Evolutionary conservation across 1,284 basidiomycete genomes (phyloP).

Genomic region (Melampsora occidentalis): DNA sequence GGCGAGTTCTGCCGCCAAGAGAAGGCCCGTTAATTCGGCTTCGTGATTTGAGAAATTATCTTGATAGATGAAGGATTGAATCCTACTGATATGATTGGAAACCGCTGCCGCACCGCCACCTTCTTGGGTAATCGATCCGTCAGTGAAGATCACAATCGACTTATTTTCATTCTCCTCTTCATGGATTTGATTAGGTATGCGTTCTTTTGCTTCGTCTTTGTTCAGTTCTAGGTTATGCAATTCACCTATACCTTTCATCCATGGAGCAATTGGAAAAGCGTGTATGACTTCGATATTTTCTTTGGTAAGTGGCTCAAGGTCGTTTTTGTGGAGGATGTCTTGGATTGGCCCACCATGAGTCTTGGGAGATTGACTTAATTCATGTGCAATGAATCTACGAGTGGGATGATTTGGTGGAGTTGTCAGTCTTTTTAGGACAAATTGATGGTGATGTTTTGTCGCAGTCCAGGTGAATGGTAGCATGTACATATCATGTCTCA

Average conservation of each 20-base stretch:
- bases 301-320: not conserved
- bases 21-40: no score
- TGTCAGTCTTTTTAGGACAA: not conserved
- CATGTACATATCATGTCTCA: not conserved
- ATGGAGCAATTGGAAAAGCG: not conserved
- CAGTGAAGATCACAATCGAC: slow-evolving; percentile 1
- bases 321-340: not conserved
- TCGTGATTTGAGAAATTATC: no score
- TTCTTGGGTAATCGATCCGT: no score
- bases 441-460: no score
- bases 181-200: no score
- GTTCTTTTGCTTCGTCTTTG: no score
- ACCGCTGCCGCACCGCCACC: no score
- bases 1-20: no score
- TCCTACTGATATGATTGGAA: no score
- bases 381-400: not conserved
- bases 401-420: not conserved
- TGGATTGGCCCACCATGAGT: not conserved
- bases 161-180: not conserved
- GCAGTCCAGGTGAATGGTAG: no score
- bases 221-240: no score
- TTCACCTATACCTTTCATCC: not conserved
- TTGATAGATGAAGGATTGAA: no score
- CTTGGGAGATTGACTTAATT: not conserved
- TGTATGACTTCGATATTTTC: not conserved